phyloP scores from a whole-genome alignment of 2,329 filamentous ascomycete genomes.

The Chaetomium olivaceum region DNA sequence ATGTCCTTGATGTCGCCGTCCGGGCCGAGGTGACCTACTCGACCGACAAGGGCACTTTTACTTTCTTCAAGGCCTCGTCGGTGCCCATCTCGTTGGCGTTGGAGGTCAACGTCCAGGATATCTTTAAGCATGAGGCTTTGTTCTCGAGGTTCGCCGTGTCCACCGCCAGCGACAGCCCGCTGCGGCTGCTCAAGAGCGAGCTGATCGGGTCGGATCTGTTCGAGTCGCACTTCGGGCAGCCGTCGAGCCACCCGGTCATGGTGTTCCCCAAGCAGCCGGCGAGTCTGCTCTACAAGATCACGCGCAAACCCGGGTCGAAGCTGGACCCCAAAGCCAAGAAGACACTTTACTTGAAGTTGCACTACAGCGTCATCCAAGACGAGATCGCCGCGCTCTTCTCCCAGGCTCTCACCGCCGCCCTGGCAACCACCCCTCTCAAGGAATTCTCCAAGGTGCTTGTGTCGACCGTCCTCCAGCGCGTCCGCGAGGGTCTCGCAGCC shows the following conservation, averaged over 20 bases:
- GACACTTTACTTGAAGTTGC: conserved; percentile 67
- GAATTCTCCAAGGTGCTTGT: conserved; percentile 51
- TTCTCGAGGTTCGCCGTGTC: conserved; percentile 92
- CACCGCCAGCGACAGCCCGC: conserved; percentile 71
- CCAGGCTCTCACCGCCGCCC: conserved; percentile 43
- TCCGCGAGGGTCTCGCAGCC: conserved; percentile 47
- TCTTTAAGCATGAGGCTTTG: conserved; percentile 80
- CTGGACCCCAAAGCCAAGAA: conserved; percentile 42
- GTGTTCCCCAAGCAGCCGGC: conserved; percentile 82
- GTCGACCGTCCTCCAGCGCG: conserved; percentile 46
- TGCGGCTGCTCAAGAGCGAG: conserved; percentile 70
- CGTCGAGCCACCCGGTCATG: conserved; percentile 55
- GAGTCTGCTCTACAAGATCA: conserved; percentile 77
- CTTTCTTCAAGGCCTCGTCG: conserved; percentile 61
- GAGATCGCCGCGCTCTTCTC: conserved; percentile 61
- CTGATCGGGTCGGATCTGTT: conserved; percentile 72
- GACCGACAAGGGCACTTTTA: conserved; percentile 65
- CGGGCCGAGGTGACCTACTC: conserved; percentile 75
- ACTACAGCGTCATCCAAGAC: conserved; percentile 75
- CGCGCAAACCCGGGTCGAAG: conserved; percentile 47
- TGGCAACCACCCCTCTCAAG: conserved; percentile 45
- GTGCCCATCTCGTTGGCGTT: conserved; percentile 77
- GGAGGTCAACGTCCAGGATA: conserved; percentile 94
- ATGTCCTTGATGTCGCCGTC: conserved; percentile 68
- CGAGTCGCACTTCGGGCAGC: conserved; percentile 60